Evolutionary conservation across 805 yeast species (phyloP), one percentile per base, ranked within the genome.

Genomic region (Danielozyma ontarioensis): DNA sequence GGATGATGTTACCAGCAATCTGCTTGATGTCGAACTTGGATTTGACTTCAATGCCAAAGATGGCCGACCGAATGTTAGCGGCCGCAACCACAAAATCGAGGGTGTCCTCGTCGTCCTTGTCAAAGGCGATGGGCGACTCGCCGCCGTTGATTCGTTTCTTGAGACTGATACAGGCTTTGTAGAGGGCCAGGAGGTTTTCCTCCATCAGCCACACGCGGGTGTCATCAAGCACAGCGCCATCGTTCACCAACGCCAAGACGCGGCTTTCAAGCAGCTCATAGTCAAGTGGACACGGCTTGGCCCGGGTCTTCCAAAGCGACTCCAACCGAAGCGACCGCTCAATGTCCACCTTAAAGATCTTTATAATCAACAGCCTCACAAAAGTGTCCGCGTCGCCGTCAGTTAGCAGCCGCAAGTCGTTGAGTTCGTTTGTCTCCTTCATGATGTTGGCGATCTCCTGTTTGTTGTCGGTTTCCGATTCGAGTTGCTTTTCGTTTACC

Each of bases 1-100:
- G 98, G 26, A 93, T 93, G 48, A 93, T 93, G 57, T 90, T 93
- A 4, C 99, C 99, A 0, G 98, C 98, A 42, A 90, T 88, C 50
- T 84, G 94, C 55, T 93, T 93, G 40, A 84, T 76, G 39, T 87
- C 95, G 52, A 94, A 93, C 39, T 84, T 80, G 3, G 93, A 70
- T 51, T 83, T 81, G 32, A 66, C 45, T 22, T 79, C 83, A 36
- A 89, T 88, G 16, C 70, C 65, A 51, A 89, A 90, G 2, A 84
- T 70, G 31, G 49, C 51, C 0, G 90, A 80, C 42, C 96, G 70
- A 30, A 89, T 66, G 48, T 88, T 87, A 0, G 96, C 78, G 1
- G 96, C 78, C 0, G 96, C 78, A 2, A 78, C 82, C 4, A 94
- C 97, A 60, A 93, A 93, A 46, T 81, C 73, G 35, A 93, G 67